Base-by-base conservation (phyloP, 345 rosid species). In the Excoecaria cochinchinensis region DNA sequence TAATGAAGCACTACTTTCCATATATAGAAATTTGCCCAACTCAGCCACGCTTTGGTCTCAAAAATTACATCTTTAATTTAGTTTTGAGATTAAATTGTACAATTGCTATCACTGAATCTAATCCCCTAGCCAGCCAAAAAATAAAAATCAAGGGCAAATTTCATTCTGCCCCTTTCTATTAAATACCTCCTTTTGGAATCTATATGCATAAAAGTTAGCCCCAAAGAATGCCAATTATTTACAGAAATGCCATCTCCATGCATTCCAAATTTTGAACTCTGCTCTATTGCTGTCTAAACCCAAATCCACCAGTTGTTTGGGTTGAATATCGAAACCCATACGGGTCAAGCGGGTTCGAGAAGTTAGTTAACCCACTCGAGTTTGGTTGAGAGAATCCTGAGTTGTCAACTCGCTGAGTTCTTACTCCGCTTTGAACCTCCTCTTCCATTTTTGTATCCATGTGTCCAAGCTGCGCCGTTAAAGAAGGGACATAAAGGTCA, bases 351-450 rank as follows among this genome's bases (percentile, higher is more conserved):
- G 84, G 58, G 84, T 80, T 83, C 8, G 80, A 65, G 76, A 73
- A 73, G 71, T 63, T 82, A 79, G 72, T 69, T 72, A 81, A 72
- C 76, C 59, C 59, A 82, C 72, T 70, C 81, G 87, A 68, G 79
- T 59, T 84, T 44, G 72, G 86, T 38, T 69, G 85, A 17, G 5
- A 70, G 8, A 58, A 42, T 14, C 72, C 82, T 4, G 83, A 61
- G 82, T 85, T 84, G 16, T 72, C 72, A 71, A 25, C 70, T 64
- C 72, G 82, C 77, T 66, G 82, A 12, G 71, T 81, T 50, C 88
- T 85, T 5, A 85, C 31, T 31, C 94, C 92, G 65, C 97, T 91
- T 53, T 95, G 89, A 17, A 86, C 96, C 82, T 92, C 94, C 42
- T 85, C 97, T 1, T 91, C 90, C 12, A 73, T 21, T 73, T 64